Conservation (phyloP, 108 stramenopile genomes). For the Epithemia pelagica region DNA sequence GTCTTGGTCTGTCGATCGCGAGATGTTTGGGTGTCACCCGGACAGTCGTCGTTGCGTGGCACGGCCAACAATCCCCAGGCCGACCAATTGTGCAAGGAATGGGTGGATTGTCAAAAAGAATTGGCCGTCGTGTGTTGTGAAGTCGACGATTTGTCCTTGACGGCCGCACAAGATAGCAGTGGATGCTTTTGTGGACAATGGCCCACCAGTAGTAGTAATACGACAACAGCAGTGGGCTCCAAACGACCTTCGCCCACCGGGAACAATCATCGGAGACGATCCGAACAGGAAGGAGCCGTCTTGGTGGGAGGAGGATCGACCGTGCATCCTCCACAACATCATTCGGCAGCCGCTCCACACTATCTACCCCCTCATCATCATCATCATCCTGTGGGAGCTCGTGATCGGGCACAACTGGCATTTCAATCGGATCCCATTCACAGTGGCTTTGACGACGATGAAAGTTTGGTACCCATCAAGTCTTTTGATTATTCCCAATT, state of each 20-base stretch:
- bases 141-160: neutral
- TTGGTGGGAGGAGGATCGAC: neutral
- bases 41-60: neutral
- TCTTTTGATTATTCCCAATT: constrained; percentile 62
- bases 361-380: neutral
- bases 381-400: neutral
- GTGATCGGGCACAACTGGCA: neutral
- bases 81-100: too few species aligned
- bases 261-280: neutral
- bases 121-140: neutral
- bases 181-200: neutral
- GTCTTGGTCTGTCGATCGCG: constrained; percentile 59
- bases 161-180: neutral
- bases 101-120: neutral
- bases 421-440: neutral
- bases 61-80: too few species aligned
- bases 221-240: neutral
- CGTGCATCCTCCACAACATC: neutral
- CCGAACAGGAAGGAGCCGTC: neutral
- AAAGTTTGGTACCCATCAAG: constrained; percentile 28
- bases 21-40: constrained; percentile 13
- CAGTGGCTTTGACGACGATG: constrained; percentile 11
- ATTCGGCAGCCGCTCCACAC: neutral
- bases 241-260: neutral
- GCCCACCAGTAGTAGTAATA: too few species aligned